Evolutionary conservation across 2,329 filamentous ascomycete species (phyloP), one percentile per base, ranked within the genome.

Genomic region (Botrytis porri): DNA sequence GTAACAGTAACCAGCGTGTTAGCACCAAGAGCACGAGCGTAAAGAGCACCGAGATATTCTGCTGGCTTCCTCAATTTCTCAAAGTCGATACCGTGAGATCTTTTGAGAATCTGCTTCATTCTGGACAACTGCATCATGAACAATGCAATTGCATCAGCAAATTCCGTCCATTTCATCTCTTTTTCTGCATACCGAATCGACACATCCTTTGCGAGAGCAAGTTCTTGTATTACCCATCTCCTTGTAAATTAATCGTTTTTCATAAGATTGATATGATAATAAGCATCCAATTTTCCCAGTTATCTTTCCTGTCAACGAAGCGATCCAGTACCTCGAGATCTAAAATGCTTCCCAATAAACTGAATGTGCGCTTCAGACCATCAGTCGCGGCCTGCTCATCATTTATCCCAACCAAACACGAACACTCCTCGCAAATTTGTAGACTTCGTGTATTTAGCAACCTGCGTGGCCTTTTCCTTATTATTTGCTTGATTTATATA

Each of bases 171-270:
- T 83, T 69, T 59, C 18, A 73, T 62, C 63, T 69, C 63, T 18
- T 69, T 73, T 1, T 70, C 37, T 3, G 83, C 83, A 72, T 82
- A 83, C 39, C 80, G 79, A 1, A 84, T 75, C 1, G 72, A 76
- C 3, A 81, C 82, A 2, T 75, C 74, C 32, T 73, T 74, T 0
- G 83, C 81, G 1, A 84, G 74, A 0, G 81, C 80, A 29, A 84
- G 80, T 70, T 84, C 83, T 71, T 84, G 82, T 0, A 84, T 79
- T 0, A 84, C 78, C 83, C 83, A 84, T 0, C 82, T 77, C 3
- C 82, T 78, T 22, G 76, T 80, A 59, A 84, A 83, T 83, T 82
- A 84, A 0, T 72, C 73, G 10, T 81, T 70, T 29, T 61, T 72
- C 75, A 77, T 77, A 9, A 77, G 41, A 6, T 71, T 61, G 22